A percentile compares a stretch with the other conserved stretches of the same genome.
phyloP scores from a whole-genome alignment of 495 filamentous ascomycete species.

The Oidiodendron maius region DNA sequence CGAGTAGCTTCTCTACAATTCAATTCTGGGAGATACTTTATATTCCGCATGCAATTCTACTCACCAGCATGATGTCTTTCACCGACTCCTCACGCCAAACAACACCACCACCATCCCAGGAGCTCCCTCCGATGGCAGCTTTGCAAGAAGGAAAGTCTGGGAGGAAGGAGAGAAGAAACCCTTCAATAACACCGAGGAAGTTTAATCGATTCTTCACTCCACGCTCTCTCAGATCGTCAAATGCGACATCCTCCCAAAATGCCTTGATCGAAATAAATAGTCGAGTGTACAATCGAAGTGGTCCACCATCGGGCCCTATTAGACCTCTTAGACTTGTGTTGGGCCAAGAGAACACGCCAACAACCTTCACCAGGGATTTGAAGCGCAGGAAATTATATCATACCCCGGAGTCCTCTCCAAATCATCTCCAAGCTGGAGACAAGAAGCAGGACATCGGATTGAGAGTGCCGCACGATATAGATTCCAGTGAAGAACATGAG shows the following conservation, averaged over 20 bases:
- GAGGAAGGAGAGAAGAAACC: slow-evolving; percentile 38
- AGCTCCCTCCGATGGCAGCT: not conserved
- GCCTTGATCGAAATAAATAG: slow-evolving; percentile 67
- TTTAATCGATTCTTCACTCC: slow-evolving; percentile 86
- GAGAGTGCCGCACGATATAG: slow-evolving; percentile 34
- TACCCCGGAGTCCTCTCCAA: slow-evolving; percentile 28
- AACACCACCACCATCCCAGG: slow-evolving; percentile 1
- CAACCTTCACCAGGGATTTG: slow-evolving; percentile 15
- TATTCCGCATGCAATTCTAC: too few species aligned
- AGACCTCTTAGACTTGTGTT: slow-evolving; percentile 20
- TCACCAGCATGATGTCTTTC: slow-evolving; percentile 1
- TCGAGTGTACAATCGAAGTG: slow-evolving; percentile 53
- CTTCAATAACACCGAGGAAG: slow-evolving; percentile 63
- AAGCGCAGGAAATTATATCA: slow-evolving; percentile 21
- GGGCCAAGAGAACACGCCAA: slow-evolving; percentile 12
- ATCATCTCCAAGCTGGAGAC: slow-evolving; percentile 24
- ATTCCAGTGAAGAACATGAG: slow-evolving; percentile 39
- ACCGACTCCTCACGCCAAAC: not conserved
- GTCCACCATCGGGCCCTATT: slow-evolving; percentile 40
- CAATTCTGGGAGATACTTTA: too few species aligned
- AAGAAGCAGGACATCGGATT: slow-evolving; percentile 28
- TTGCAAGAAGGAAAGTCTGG: too few species aligned
- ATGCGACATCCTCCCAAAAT: slow-evolving; percentile 44
- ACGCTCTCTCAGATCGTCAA: slow-evolving; percentile 15
- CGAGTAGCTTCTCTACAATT: too few species aligned